Evolutionary conservation across 495 filamentous ascomycete genomes (phyloP).

Genomic region (Aspergillus sclerotiicarbonarius): DNA sequence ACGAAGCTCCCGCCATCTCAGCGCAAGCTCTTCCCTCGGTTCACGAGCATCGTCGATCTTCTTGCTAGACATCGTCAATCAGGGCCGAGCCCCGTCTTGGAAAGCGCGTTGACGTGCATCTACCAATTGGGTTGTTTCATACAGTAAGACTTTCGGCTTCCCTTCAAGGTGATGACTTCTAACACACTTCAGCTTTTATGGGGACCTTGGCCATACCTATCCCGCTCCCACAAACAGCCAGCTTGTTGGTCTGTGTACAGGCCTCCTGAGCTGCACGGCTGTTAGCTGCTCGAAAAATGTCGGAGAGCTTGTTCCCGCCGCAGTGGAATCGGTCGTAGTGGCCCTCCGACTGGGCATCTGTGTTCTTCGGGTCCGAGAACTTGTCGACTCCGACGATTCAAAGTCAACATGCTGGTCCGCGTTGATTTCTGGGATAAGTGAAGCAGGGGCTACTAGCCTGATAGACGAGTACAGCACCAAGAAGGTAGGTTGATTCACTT

Average conservation of each 20-base stretch:
- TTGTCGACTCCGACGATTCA: conserved; percentile 29
- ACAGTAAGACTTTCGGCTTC: conserved; percentile 52
- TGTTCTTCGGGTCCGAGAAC: conserved; percentile 43
- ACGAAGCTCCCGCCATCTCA: conserved; percentile 57
- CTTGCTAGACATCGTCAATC: conserved; percentile 64
- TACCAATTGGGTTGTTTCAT: conserved; percentile 75
- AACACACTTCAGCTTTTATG: conserved; percentile 35
- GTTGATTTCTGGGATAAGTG: conserved; percentile 36
- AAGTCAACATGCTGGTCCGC: conserved; percentile 38
- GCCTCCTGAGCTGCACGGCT: conserved; percentile 67
- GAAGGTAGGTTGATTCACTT: conserved; percentile 48
- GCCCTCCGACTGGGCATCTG: conserved; percentile 69
- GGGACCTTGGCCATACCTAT: conserved; percentile 53
- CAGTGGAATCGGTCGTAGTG: conserved; percentile 67
- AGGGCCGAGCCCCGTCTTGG: conserved; percentile 55
- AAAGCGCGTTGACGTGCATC: conserved; percentile 67
- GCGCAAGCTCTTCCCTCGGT: conserved; percentile 62
- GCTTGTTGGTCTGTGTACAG: conserved; percentile 64
- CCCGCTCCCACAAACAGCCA: conserved; percentile 42
- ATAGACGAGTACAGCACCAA: conserved; percentile 61
- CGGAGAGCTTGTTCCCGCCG: conserved; percentile 64
- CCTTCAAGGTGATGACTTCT: neutral
- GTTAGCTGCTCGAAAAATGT: conserved; percentile 66
- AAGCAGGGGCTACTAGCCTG: conserved; percentile 26
- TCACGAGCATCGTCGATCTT: conserved; percentile 67